These are phyloP conservation scores for Xylaria flabelliformis DNA, from an alignment of 495 filamentous ascomycete species.

Conservation along the genomic window DNA sequence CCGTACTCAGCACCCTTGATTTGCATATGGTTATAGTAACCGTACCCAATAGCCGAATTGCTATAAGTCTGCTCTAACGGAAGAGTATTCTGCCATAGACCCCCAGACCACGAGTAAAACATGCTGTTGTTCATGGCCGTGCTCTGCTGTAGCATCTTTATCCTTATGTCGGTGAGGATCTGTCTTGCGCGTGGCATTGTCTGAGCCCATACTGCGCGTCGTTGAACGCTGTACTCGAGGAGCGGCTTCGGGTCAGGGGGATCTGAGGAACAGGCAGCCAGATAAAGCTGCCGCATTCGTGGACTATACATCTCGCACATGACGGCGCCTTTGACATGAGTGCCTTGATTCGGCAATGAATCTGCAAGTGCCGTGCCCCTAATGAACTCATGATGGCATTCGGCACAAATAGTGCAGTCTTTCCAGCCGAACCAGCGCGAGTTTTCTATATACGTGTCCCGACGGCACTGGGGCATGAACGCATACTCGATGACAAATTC, in stretches of 20 bases:
- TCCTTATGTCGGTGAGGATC: neutral
- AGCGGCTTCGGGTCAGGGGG: slow-evolving; percentile 10
- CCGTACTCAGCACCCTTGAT: slow-evolving; percentile 10
- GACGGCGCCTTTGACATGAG: neutral
- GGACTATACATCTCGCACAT: slow-evolving; percentile 26
- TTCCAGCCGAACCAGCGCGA: slow-evolving; percentile 19
- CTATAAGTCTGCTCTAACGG: slow-evolving; percentile 12
- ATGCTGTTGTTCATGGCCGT: slow-evolving; percentile 8
- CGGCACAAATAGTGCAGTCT: slow-evolving; percentile 9
- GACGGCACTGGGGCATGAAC: slow-evolving; percentile 5
- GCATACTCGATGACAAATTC: slow-evolving; percentile 14
- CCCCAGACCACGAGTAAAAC: neutral
- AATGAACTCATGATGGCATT: slow-evolving; percentile 21
- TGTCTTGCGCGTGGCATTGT: slow-evolving; percentile 12
- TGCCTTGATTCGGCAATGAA: slow-evolving; percentile 12
- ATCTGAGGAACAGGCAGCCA: slow-evolving; percentile 4
- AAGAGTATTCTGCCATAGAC: neutral
- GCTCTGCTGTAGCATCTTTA: neutral
- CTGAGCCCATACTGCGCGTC: slow-evolving; percentile 13
- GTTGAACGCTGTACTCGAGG: slow-evolving; percentile 6
- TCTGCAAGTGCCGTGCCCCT: slow-evolving; percentile 18
- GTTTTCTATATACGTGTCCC: slow-evolving; percentile 7
- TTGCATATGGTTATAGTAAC: slow-evolving; percentile 21
- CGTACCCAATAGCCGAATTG: slow-evolving; percentile 1
- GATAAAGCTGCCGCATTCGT: slow-evolving; percentile 24